These are phyloP conservation scores for Metschnikowia gelsemii DNA, from an alignment of 805 yeast species.

Conservation along the genomic window DNA sequence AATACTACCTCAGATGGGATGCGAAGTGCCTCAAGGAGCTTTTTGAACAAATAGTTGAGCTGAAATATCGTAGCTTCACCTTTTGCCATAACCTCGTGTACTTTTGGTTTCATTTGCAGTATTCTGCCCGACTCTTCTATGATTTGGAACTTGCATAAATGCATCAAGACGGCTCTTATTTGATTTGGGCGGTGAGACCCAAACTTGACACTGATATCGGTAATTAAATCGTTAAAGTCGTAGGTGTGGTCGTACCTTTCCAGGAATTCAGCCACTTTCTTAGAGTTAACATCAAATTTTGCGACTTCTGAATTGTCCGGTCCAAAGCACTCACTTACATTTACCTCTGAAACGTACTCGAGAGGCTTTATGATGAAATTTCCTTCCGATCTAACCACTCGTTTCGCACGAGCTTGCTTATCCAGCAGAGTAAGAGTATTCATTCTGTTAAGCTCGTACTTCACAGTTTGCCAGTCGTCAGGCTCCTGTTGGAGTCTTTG, in stretches of 20 bases:
- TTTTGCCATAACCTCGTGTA: constrained; percentile 43
- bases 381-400: constrained; percentile 45
- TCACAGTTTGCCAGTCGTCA: constrained; percentile 36
- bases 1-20: constrained; percentile 73
- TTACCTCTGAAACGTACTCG: constrained; percentile 42
- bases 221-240: constrained; percentile 43
- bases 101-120: constrained; percentile 39
- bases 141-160: constrained; percentile 64
- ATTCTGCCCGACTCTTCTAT: constrained; percentile 39
- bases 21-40: constrained; percentile 66
- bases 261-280: constrained; percentile 36
- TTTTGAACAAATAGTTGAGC: constrained; percentile 71
- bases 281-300: constrained; percentile 20
- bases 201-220: constrained; percentile 41
- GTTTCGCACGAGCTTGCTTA: constrained; percentile 64
- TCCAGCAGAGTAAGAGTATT: constrained; percentile 68
- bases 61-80: constrained; percentile 67
- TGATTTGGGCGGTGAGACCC: constrained; percentile 46
- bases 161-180: constrained; percentile 59
- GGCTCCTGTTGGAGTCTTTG: constrained; percentile 45
- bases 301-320: constrained; percentile 18
- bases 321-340: constrained; percentile 37
- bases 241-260: constrained; percentile 26
- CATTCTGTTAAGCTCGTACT: constrained; percentile 55
- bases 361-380: constrained; percentile 42